phyloP scores from a whole-genome alignment of 495 filamentous ascomycete genomes.

The Elasticomyces elasticus region DNA sequence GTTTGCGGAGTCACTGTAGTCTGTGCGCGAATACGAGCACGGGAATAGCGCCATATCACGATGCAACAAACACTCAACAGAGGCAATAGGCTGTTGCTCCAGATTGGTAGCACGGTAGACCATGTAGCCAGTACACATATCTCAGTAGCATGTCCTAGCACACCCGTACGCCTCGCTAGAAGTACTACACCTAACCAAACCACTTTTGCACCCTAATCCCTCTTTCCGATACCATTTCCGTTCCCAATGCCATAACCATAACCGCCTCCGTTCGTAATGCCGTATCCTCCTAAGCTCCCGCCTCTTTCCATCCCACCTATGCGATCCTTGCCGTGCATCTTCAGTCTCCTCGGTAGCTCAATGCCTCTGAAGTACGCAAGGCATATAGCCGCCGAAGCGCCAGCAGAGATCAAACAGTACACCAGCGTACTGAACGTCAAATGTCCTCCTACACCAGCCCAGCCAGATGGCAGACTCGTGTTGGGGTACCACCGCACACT shows the following conservation, averaged over 20 bases:
- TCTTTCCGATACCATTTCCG: slow-evolving; percentile 22
- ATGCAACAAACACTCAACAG: too few relatives aligned
- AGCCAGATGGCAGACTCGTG: slow-evolving; percentile 47
- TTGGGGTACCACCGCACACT: slow-evolving; percentile 79
- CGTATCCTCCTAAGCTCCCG: slow-evolving; percentile 30
- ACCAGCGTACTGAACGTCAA: slow-evolving; percentile 56
- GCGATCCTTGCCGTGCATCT: slow-evolving; percentile 34
- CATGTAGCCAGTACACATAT: too few relatives aligned
- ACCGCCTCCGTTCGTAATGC: slow-evolving; percentile 22
- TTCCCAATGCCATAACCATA: slow-evolving; percentile 21
- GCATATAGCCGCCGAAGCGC: slow-evolving; percentile 43
- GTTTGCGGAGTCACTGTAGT: too few relatives aligned
- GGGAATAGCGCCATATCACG: too few relatives aligned
- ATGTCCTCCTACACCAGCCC: slow-evolving; percentile 54
- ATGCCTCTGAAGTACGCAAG: slow-evolving; percentile 54
- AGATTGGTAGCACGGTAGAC: too few relatives aligned
- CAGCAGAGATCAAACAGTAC: slow-evolving; percentile 50
- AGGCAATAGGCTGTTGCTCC: too few relatives aligned
- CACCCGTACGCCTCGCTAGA: neutral
- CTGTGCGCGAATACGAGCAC: too few relatives aligned
- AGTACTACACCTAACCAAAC: neutral
- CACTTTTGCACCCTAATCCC: slow-evolving; percentile 15
- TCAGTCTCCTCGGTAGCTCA: slow-evolving; percentile 44
- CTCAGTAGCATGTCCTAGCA: too few relatives aligned
- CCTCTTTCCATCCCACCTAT: slow-evolving; percentile 23